Conservation (phyloP, 129 eudicot species). For the Pulicaria dysenterica region DNA sequence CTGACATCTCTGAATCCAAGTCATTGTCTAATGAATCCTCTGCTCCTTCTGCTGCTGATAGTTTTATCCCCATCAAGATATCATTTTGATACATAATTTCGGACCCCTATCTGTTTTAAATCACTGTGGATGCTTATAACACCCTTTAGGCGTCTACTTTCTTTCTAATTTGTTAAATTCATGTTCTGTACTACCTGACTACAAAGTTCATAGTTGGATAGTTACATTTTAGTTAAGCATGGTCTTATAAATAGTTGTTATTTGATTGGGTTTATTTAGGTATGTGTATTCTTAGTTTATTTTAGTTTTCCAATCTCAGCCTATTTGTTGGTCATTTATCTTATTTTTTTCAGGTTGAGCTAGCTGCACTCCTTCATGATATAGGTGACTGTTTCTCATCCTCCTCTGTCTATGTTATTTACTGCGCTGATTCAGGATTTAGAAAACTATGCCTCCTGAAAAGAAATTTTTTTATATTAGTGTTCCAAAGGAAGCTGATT, state of each 20-base stretch:
- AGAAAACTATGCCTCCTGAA: conserved; percentile 3
- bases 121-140: not conserved
- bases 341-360: conserved; percentile 67
- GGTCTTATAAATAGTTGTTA: not conserved
- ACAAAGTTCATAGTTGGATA: not conserved
- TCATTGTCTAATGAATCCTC: not conserved
- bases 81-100: not conserved
- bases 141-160: too few species aligned
- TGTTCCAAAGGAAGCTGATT: not conserved
- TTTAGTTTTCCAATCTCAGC: not conserved
- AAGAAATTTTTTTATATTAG: not conserved
- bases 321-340: conserved; percentile 3
- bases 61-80: not conserved
- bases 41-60: not conserved
- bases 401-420: conserved; percentile 8
- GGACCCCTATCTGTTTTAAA: too few species aligned
- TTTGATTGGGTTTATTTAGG: not conserved
- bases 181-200: not conserved
- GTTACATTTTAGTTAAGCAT: conserved; percentile 3
- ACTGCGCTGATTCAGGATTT: conserved; percentile 6
- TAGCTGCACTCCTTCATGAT: conserved; percentile 98
- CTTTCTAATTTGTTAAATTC: not conserved
- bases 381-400: conserved; percentile 52
- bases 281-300: not conserved
- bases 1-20: conserved; percentile 3